Conservation (phyloP, 1,139 yeast species). For the Diutina sp. region DNA sequence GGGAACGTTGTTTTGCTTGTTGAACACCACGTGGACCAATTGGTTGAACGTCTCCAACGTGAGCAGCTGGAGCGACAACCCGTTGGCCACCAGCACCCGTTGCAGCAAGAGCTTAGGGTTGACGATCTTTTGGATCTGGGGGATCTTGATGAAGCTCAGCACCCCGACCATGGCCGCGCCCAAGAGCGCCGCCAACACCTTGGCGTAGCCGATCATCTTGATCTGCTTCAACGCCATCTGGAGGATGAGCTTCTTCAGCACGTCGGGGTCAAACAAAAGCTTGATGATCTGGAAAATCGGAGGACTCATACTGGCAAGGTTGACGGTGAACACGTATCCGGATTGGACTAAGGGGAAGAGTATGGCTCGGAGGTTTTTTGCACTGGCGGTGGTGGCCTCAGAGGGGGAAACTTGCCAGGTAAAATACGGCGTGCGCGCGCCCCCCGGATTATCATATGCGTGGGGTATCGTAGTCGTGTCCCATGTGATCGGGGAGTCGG, state of each 20-base stretch:
- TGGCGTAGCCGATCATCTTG: constrained; percentile 25
- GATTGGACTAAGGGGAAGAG: background rate
- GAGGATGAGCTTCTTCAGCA: constrained; percentile 26
- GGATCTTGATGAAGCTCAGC: constrained; percentile 29
- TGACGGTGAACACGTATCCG: background rate
- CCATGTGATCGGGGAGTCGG: background rate
- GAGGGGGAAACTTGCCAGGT: background rate
- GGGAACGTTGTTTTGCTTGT: constrained; percentile 20
- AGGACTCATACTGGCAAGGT: background rate
- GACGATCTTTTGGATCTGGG: constrained; percentile 28
- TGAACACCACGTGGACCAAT: constrained; percentile 29
- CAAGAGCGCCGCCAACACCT: constrained; percentile 20
- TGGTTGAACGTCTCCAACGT: constrained; percentile 26
- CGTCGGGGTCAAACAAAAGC: constrained; percentile 25
- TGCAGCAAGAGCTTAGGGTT: constrained; percentile 15
- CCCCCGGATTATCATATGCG: background rate
- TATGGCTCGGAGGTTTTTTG: background rate
- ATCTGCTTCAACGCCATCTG: constrained; percentile 26
- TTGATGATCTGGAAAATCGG: constrained; percentile 12
- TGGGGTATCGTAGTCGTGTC: background rate
- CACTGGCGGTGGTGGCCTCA: background rate
- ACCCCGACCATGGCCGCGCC: constrained; percentile 26
- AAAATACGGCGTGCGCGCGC: background rate
- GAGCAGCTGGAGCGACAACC: constrained; percentile 25
- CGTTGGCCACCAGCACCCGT: constrained; percentile 22